Percentiles rank a stretch among this genome's conserved stretches.
phyloP scores from a whole-genome alignment of 768 basidiomycete genomes.

The Melanogaster broomeanus region DNA sequence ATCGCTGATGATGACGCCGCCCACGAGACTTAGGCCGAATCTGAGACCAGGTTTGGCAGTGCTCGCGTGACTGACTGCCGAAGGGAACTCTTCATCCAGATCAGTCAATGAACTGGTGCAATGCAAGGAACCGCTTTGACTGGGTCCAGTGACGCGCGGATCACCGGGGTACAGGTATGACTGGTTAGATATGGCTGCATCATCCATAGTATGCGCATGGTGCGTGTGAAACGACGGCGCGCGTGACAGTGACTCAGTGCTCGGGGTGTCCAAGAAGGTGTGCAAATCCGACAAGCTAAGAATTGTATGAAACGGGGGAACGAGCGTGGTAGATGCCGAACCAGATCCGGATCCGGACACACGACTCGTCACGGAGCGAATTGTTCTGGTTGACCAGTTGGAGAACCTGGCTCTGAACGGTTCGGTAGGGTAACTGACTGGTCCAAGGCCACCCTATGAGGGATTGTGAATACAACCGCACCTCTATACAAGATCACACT shows the following conservation, averaged over 20 bases:
- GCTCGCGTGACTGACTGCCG: conserved; percentile 43
- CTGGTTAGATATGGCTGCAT: conserved; percentile 64
- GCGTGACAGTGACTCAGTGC: conserved; percentile 40
- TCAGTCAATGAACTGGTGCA: conserved; percentile 79
- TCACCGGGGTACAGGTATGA: conserved; percentile 75
- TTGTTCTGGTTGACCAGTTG: conserved; percentile 67
- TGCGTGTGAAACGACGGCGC: conserved; percentile 54
- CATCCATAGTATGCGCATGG: conserved; percentile 71
- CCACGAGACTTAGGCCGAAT: conserved; percentile 44
- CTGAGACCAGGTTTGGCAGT: conserved; percentile 43
- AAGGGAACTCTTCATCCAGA: conserved; percentile 60
- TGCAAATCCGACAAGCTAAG: conserved; percentile 70
- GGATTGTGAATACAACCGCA: not conserved
- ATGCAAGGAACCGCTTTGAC: conserved; percentile 56
- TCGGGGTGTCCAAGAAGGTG: conserved; percentile 44
- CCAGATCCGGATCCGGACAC: conserved; percentile 42
- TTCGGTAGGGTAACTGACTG: conserved; percentile 54
- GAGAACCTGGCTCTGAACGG: conserved; percentile 45
- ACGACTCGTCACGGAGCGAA: conserved; percentile 52
- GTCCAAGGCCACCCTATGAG: conserved; percentile 74
- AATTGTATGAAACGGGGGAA: conserved; percentile 71
- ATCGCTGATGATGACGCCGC: conserved; percentile 45
- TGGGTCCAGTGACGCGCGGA: conserved; percentile 69
- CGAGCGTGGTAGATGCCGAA: conserved; percentile 73
- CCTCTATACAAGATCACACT: conserved; percentile 76